Evolutionary conservation across 2,329 filamentous ascomycete species (phyloP).

Genomic region (Stagonosporopsis cucurbitacearum): DNA sequence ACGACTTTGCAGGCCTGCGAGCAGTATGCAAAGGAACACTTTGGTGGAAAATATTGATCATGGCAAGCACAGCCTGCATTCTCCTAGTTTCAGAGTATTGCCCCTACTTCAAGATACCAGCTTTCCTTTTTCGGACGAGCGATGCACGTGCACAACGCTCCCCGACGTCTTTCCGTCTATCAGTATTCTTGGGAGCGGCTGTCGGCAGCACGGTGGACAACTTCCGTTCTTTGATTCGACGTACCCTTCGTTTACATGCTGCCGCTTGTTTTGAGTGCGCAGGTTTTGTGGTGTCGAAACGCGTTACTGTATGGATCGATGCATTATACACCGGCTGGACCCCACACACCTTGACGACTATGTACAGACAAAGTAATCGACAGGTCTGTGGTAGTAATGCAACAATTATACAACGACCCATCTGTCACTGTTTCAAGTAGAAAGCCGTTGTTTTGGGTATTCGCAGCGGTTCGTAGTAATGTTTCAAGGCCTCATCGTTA

Average conservation of each 20-base stretch:
- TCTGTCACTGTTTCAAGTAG: slow-evolving; percentile 10
- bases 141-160: slow-evolving; percentile 40
- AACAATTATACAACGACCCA: slow-evolving; percentile 9
- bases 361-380: neutral
- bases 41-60: slow-evolving; percentile 62
- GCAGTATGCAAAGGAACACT: slow-evolving; percentile 97
- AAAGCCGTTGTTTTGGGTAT: slow-evolving; percentile 32
- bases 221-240: slow-evolving; percentile 16
- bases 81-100: slow-evolving; percentile 43
- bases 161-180: slow-evolving; percentile 38
- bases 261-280: neutral
- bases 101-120: slow-evolving; percentile 48
- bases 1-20: slow-evolving; percentile 70
- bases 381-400: slow-evolving; percentile 3
- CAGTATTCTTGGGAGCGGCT: slow-evolving; percentile 33
- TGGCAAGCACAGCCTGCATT: slow-evolving; percentile 51
- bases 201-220: slow-evolving; percentile 34
- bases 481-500: slow-evolving; percentile 34
- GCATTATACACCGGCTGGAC: neutral
- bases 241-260: slow-evolving; percentile 1
- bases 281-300: neutral
- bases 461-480: slow-evolving; percentile 32
- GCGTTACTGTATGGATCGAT: neutral
- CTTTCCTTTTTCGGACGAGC: slow-evolving; percentile 39
- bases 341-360: neutral